These are phyloP conservation scores for Rosa persica DNA, from an alignment of 306 rosid species.

Conservation along the genomic window DNA sequence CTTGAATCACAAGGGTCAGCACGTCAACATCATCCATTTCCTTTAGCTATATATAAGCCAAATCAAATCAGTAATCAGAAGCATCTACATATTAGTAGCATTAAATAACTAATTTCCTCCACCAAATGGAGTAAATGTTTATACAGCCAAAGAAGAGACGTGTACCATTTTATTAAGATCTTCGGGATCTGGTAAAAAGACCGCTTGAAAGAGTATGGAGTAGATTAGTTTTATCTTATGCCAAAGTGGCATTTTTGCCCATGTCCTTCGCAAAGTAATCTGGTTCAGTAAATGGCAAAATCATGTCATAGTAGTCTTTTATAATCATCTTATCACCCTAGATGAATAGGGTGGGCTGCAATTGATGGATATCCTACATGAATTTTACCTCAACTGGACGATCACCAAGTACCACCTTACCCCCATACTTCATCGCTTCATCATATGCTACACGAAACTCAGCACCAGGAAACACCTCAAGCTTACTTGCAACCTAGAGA, in stretches of 20 bases:
- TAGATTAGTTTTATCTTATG: constrained; percentile 75
- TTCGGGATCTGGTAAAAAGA: constrained; percentile 76
- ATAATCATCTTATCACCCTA: neutral
- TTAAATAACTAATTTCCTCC: constrained; percentile 5
- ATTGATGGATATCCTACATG: neutral
- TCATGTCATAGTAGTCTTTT: constrained; percentile 17
- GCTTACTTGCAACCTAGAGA: constrained; percentile 78
- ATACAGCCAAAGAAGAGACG: neutral
- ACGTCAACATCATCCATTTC: constrained; percentile 88
- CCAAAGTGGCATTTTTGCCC: constrained; percentile 96
- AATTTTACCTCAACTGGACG: constrained; percentile 88
- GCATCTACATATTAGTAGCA: constrained; percentile 16
- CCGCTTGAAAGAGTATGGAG: constrained; percentile 69
- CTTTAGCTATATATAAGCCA: constrained; percentile 65
- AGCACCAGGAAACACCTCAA: constrained; percentile 88
- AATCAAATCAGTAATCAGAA: constrained; percentile 20
- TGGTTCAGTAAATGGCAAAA: constrained; percentile 39
- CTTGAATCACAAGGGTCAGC: constrained; percentile 89
- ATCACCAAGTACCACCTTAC: constrained; percentile 91
- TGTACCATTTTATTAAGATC: constrained; percentile 79
- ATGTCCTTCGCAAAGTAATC: constrained; percentile 85
- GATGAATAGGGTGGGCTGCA: constrained; percentile 1
- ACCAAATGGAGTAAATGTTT: neutral
- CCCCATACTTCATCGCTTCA: constrained; percentile 93
- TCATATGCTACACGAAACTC: constrained; percentile 96